Evolutionary conservation across 257 asterid genomes (phyloP).

Genomic region (Forsythia viridissima): DNA sequence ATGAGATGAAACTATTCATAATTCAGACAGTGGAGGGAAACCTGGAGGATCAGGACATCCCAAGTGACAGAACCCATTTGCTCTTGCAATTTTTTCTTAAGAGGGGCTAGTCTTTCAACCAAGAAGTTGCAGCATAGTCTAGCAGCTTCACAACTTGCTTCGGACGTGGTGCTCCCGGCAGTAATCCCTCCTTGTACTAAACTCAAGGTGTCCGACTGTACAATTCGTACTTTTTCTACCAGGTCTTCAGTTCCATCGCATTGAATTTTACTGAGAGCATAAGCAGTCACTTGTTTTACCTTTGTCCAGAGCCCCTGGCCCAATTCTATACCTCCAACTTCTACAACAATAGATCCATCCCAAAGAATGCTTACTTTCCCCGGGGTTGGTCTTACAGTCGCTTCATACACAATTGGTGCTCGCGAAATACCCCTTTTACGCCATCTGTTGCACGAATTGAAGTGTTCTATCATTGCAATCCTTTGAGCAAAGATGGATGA

Average conservation of each 20-base stretch:
- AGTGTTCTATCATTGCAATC: conserved; percentile 31
- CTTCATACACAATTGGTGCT: conserved; percentile 49
- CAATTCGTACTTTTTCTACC: conserved; percentile 62
- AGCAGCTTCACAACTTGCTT: conserved; percentile 75
- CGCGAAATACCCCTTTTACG: conserved; percentile 68
- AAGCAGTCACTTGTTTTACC: conserved; percentile 69
- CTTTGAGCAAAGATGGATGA: conserved; percentile 45
- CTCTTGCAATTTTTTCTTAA: conserved; percentile 50
- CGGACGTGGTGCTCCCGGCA: conserved; percentile 76
- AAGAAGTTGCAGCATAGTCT: conserved; percentile 59
- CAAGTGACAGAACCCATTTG: conserved; percentile 51
- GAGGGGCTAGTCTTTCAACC: conserved; percentile 55
- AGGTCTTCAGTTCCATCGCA: conserved; percentile 51
- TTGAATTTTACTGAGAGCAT: conserved; percentile 48
- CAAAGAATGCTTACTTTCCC: conserved; percentile 71
- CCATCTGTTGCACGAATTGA: conserved; percentile 48
- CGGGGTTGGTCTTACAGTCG: conserved; percentile 40
- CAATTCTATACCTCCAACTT: conserved; percentile 75
- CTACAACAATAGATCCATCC: conserved; percentile 71
- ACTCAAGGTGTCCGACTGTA: conserved; percentile 77
- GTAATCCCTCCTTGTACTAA: conserved; percentile 69
- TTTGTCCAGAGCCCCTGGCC: conserved; percentile 87
- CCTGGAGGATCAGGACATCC: conserved; percentile 61
- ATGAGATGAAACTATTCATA: not conserved
- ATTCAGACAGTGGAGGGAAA: conserved; percentile 11